Evolutionary conservation across 257 asterid species (phyloP), one percentile per base, ranked within the genome.

Genomic region (Oldenlandia corymbosa): DNA sequence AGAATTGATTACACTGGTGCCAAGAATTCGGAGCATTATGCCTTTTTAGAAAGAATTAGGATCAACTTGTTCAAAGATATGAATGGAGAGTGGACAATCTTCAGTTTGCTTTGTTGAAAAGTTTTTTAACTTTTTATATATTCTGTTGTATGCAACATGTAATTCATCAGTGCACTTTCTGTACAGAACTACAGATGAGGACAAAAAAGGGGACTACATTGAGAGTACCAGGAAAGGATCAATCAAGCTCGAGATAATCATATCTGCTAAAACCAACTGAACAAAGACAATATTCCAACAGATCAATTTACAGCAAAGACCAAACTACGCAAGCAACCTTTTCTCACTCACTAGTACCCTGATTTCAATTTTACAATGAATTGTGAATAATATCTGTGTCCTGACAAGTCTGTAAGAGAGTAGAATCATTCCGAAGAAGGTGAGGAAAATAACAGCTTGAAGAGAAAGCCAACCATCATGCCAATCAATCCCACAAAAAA

Each of bases 401-500:
- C 60, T 46, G 68, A 51, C 34, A 56, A 9, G 26, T 2, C 10
- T 18, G 39, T 39, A 51, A 52, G 10, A 26, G 2, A 51, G 36
- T 27, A 46, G 45, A 73, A 68, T 64, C 64, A 81, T 59, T 67
- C 73, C 65, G 76, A 66, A 20, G 79, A 37, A 49, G 76, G 79
- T 1, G 79, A 69, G n/a, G 81, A 71, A 64, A 73, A 75, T 70
- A 78, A 74, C 69, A 76, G 70, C 72, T 75, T 78, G 50, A 75
- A 62, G 56, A 81, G 67, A 68, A 81, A 59, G 48, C 86, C 86
- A 23, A 69, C 77, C 71, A 69, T 59, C 47, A 81, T 36, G 31
- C 86, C 83, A 34, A 78, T 81, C 60, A 81, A 23, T 31, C 79
- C 83, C 48, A 75, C 83, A 46, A 78, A 27, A 62, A 77, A 50